A percentile compares a stretch with the other conserved stretches of the same genome.
These are phyloP conservation scores for Stygiomarasmius scandens DNA, from an alignment of 1,284 basidiomycete species.

Conservation along the genomic window DNA sequence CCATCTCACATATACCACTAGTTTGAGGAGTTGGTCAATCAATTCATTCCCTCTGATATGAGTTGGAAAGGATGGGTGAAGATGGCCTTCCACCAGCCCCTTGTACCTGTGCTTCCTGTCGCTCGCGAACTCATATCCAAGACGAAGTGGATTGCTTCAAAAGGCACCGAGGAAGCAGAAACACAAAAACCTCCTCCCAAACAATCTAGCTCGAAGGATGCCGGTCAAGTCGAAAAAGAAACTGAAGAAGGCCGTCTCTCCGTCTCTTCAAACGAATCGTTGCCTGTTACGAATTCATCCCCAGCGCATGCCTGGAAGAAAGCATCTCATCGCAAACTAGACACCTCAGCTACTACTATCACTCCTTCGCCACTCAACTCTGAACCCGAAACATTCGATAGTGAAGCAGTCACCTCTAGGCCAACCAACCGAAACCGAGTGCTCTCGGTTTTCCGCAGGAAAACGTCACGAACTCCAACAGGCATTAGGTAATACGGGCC, in stretches of 20 bases:
- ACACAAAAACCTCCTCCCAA: slow-evolving; percentile 34
- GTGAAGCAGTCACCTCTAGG: slow-evolving; percentile 1
- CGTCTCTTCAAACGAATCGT: background rate
- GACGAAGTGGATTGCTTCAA: slow-evolving; percentile 66
- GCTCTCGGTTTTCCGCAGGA: slow-evolving; percentile 44
- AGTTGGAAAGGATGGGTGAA: slow-evolving; percentile 83
- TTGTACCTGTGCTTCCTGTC: slow-evolving; percentile 73
- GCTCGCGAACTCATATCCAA: slow-evolving; percentile 75
- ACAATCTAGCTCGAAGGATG: slow-evolving; percentile 16
- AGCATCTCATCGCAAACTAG: slow-evolving; percentile 8
- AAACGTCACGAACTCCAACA: slow-evolving; percentile 22
- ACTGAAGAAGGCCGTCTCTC: slow-evolving; percentile 1
- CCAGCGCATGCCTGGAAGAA: slow-evolving; percentile 10
- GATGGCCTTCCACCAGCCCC: slow-evolving; percentile 76
- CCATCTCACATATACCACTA: slow-evolving; percentile 30
- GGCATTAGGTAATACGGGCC: slow-evolving; percentile 4
- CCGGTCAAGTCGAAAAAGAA: background rate
- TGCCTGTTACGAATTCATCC: background rate
- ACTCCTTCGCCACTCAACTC: slow-evolving; percentile 1
- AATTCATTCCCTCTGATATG: slow-evolving; percentile 76
- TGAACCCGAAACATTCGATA: slow-evolving; percentile 8
- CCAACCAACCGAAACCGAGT: slow-evolving; percentile 33
- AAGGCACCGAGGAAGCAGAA: slow-evolving; percentile 33
- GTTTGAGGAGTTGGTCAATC: slow-evolving; percentile 83
- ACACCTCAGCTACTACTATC: background rate